Conservation (phyloP, 1,139 yeast genomes). For the Saccharomyces hybrid region DNA sequence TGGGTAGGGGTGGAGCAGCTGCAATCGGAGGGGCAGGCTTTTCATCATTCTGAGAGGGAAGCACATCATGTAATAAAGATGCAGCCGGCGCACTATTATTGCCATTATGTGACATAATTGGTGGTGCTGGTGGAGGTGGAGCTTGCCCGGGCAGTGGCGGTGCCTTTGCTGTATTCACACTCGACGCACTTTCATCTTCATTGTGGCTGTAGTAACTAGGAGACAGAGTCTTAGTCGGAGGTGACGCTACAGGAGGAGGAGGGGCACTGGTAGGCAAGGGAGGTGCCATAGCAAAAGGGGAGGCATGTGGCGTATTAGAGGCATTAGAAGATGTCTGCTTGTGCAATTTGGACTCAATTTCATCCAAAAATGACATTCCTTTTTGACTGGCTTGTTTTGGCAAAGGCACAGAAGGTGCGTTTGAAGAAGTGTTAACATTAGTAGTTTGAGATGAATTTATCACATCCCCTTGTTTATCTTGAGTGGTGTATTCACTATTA, state of each 20-base stretch:
- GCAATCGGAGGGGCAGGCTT: constrained; percentile 17
- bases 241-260: constrained; percentile 9
- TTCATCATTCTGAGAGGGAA: background rate
- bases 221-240: constrained; percentile 17
- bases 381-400: background rate
- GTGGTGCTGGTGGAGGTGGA: constrained; percentile 14
- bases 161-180: constrained; percentile 12
- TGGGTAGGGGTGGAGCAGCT: constrained; percentile 16
- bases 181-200: background rate
- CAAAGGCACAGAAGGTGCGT: constrained; percentile 8
- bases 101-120: constrained; percentile 14
- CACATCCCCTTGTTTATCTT: constrained; percentile 27
- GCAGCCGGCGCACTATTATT: constrained; percentile 6
- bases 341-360: constrained; percentile 26
- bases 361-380: constrained; percentile 24
- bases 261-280: constrained; percentile 12
- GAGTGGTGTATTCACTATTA: constrained; percentile 25
- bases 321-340: constrained; percentile 13
- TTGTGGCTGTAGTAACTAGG: constrained; percentile 6
- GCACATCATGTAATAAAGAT: background rate
- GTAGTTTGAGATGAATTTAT: constrained; percentile 7
- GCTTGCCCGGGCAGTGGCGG: constrained; percentile 14
- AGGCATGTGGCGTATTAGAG: constrained; percentile 14
- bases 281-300: constrained; percentile 13
- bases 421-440: constrained; percentile 11